These are phyloP conservation scores for Solanum bulbocastanum DNA, from an alignment of 257 asterid species.

Conservation along the genomic window DNA sequence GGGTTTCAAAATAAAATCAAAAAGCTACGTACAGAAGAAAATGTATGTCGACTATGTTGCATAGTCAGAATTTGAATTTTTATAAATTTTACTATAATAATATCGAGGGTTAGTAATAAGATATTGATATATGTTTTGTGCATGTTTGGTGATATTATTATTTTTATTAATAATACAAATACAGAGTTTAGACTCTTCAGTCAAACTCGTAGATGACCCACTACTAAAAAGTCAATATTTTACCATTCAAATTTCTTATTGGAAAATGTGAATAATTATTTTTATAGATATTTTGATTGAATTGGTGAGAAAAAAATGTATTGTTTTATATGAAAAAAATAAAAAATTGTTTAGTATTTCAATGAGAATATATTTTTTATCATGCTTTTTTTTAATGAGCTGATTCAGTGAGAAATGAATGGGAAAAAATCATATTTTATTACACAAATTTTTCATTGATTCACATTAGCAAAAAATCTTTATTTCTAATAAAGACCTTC, in stretches of 20 bases:
- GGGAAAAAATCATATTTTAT: background rate
- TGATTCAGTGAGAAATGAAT: background rate
- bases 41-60: background rate
- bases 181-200: background rate
- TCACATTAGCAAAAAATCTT: background rate
- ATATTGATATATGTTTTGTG: background rate
- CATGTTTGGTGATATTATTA: background rate
- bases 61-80: background rate
- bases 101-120: background rate
- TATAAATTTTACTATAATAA: background rate
- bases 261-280: background rate
- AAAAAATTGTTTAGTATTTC: background rate
- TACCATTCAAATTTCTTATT: background rate
- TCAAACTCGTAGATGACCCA: background rate
- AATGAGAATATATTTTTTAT: fast-evolving
- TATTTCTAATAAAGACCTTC: background rate
- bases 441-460: background rate
- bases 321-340: background rate
- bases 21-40: background rate
- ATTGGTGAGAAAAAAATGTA: background rate
- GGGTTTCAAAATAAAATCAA: too few relatives aligned
- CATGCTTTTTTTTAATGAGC: background rate
- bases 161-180: background rate
- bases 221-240: background rate
- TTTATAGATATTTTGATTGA: background rate